Percentiles rank a stretch among this genome's conserved stretches.
These are phyloP conservation scores for Iris pallida DNA, from an alignment of 116 monocot species.

Conservation along the genomic window DNA sequence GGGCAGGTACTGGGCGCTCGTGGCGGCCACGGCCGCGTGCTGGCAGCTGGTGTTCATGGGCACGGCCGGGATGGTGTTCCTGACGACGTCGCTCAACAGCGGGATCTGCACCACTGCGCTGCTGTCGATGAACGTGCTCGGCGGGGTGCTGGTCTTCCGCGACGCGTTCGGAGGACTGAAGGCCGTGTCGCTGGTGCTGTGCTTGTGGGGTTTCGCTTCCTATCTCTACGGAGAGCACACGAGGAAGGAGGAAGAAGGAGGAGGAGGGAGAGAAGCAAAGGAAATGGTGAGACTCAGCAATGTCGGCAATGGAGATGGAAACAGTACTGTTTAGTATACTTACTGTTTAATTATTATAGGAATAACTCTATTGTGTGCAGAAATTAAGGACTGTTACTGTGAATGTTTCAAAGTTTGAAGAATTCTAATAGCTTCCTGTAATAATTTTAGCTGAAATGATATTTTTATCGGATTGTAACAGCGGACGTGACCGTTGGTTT, in stretches of 20 bases:
- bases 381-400: not conserved
- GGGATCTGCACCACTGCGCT: slow-evolving; percentile 70
- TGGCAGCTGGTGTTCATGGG: slow-evolving; percentile 80
- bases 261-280: not conserved
- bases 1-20: slow-evolving; percentile 28
- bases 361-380: not conserved
- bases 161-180: slow-evolving; percentile 51
- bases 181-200: slow-evolving; percentile 43
- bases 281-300: not conserved
- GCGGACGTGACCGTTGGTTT: no score
- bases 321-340: no score
- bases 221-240: slow-evolving; percentile 57
- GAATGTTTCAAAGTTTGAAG: no score
- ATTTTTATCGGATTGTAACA: no score
- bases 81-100: slow-evolving; percentile 62
- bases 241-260: slow-evolving; percentile 5
- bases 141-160: slow-evolving; percentile 45
- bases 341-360: no score
- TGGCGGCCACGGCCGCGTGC: slow-evolving; percentile 24
- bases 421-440: no score
- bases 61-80: slow-evolving; percentile 63
- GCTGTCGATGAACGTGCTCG: slow-evolving; percentile 46
- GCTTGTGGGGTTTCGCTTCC: slow-evolving; percentile 56
- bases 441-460: no score
- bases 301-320: not conserved